These are phyloP conservation scores for Schwanniomyces occidentalis DNA, from an alignment of 805 yeast species.

Conservation along the genomic window DNA sequence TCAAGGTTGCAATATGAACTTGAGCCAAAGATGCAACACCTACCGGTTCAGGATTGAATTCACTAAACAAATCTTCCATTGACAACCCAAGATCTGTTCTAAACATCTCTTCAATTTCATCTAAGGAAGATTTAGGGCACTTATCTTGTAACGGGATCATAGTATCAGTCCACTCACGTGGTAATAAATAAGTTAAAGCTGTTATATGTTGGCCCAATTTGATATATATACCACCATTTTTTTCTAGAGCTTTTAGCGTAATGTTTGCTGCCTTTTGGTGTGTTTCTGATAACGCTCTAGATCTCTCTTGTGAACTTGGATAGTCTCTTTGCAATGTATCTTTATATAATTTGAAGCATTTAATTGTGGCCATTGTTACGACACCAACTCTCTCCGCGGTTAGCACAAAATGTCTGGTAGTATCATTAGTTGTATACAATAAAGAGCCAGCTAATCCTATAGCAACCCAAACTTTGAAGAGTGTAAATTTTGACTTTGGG, in stretches of 20 bases:
- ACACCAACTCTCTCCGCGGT: conserved; percentile 56
- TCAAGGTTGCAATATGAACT: conserved; percentile 77
- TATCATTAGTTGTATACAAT: conserved; percentile 39
- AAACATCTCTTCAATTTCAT: conserved; percentile 70
- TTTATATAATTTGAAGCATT: conserved; percentile 74
- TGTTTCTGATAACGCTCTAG: conserved; percentile 57
- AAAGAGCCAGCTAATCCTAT: conserved; percentile 28
- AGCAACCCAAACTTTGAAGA: conserved; percentile 26
- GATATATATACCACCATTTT: conserved; percentile 90
- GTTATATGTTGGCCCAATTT: conserved; percentile 93
- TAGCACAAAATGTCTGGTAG: conserved; percentile 32
- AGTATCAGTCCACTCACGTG: conserved; percentile 92
- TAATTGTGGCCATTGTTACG: conserved; percentile 65
- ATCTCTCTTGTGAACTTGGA: conserved; percentile 43
- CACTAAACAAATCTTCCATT: conserved; percentile 63
- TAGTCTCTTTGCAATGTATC: conserved; percentile 50
- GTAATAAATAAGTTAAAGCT: conserved; percentile 88
- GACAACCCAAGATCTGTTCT: conserved; percentile 59
- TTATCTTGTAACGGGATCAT: conserved; percentile 91
- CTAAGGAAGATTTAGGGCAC: conserved; percentile 79
- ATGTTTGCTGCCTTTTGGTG: conserved; percentile 77
- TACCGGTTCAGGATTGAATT: conserved; percentile 71
- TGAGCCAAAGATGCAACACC: conserved; percentile 98
- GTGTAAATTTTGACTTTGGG: conserved; percentile 8
- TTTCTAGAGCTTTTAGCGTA: conserved; percentile 75